Evolutionary conservation across 495 filamentous ascomycete species (phyloP), one percentile per base, ranked within the genome.

Genomic region (Trichocladium antarcticum): DNA sequence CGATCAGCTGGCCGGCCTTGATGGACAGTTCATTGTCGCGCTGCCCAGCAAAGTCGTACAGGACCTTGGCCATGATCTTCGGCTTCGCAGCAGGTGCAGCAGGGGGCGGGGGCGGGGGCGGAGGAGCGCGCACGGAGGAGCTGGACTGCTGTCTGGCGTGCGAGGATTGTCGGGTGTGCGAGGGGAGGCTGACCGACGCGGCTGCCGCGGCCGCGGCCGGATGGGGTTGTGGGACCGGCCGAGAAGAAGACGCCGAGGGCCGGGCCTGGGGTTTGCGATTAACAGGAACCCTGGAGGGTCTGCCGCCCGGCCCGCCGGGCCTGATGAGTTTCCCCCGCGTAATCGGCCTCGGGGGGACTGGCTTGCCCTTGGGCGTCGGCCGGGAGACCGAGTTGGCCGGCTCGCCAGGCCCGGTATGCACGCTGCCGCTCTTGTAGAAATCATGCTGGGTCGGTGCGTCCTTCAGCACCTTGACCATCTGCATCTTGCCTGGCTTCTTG

Each of bases 401-500:
- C 63, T 97, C 87, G 42, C 93, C 93, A 41, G 72, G 80, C 21
- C 79, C 79, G 1, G 89, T 94, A 59, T 95, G 93, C 48, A 99
- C 81, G 9, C 82, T 82, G 47, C 85, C 81, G 55, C 86, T 93
- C 75, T 99, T 99, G 73, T 99, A 99, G 56, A 80, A 73, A 60
- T 97, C 93, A 35, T 82, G 78, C n/a, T 80, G 72, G 11, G 73
- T 74, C 5, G 85, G 78, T 2, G 74, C 69, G 60, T 99, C 93
- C 66, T 94, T 95, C 50, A 95, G 59, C 2, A 81, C 84, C 73
- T 97, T 97, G 54, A 99, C 81, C 2, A 76, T 57, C 37, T 87
- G 80, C 58, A 85, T 75, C 72, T 99, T 99, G 29, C 88, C 87
- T 3, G 93, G 93, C 70, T 99, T 99, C 77, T 97, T 99, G 59